Conservation (phyloP, 208 protist genomes). For the Leishmania mexicana region DNA sequence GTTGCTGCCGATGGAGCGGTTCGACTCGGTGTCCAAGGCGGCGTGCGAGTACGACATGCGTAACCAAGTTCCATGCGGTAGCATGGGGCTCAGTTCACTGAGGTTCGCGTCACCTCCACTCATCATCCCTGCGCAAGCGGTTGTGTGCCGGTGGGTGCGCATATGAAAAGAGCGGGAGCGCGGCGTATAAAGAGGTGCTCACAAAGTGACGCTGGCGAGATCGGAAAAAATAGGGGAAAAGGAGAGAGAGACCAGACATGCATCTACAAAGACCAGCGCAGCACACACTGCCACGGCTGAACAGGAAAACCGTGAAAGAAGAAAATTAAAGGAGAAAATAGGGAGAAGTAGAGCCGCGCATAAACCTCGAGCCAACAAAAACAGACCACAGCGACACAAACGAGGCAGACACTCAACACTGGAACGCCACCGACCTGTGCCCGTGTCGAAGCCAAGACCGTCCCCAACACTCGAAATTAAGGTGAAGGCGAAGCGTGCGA, state of each 20-base stretch:
- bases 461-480: not conserved
- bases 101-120: not conserved
- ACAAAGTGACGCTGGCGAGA: not conserved
- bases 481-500: not conserved
- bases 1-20: constrained; percentile 1
- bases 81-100: constrained; percentile 33
- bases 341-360: not conserved
- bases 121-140: not conserved
- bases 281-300: not conserved
- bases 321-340: not conserved
- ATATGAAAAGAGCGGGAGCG: not conserved
- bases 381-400: not conserved
- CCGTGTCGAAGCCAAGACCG: not conserved
- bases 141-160: not conserved
- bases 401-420: not conserved
- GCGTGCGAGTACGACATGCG: constrained; percentile 44
- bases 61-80: constrained; percentile 12
- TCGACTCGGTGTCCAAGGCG: constrained; percentile 2
- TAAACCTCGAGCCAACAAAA: too few species aligned
- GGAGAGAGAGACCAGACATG: not conserved
- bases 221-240: not conserved
- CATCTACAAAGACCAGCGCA: not conserved
- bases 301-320: not conserved
- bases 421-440: not conserved
- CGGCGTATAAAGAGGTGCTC: not conserved